Evolutionary conservation across 768 basidiomycete species (phyloP), one percentile per base, ranked within the genome.

Genomic region (Boletus sp.): DNA sequence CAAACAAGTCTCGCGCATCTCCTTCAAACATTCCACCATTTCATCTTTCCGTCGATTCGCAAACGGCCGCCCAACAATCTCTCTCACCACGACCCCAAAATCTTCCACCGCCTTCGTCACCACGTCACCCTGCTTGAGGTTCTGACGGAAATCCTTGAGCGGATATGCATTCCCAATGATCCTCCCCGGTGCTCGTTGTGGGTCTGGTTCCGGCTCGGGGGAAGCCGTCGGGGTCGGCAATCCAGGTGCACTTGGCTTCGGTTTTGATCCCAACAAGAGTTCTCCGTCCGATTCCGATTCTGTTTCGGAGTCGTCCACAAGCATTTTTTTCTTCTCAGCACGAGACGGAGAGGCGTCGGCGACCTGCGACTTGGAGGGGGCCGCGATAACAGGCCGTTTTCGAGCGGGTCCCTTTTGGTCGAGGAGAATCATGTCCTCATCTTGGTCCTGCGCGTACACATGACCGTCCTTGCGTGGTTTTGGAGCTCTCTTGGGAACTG

Each of bases 101-200:
- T 94, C 93, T 61, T 88, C 84, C 8, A 93, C 87, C 0, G 91
- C 92, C 71, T 95, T 93, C 14, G 80, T 83, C 37, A 94, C 90
- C 19, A 93, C 73, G 67, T 93, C 92, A 0, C 90, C 91, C 50
- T 79, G 79, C 27, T 75, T 78, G 33, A 90, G 72, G 64, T 90
- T 88, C 61, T 78, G 74, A 55, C 75, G 73, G 74, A 95, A 97
- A 69, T 96, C 93, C 43, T 75, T 74, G 48, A 95, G 74, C 1
- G 93, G 93, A 59, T 77, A 76, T 0, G 85, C 83, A 37, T 77
- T 81, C 9, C 90, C 88, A 37, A 96, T 83, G 49, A 95, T 87
- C 45, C 90, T 75, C 5, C 89, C 89, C 0, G 83, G 79, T 15
- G 81, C 83, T 14, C 81, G 79, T 29, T 80, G 81, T 15, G 75